A percentile compares a stretch with the other conserved stretches of the same genome.
These are phyloP conservation scores for Gnomoniopsis sp. DNA, from an alignment of 2,329 filamentous ascomycete species.

Conservation along the genomic window DNA sequence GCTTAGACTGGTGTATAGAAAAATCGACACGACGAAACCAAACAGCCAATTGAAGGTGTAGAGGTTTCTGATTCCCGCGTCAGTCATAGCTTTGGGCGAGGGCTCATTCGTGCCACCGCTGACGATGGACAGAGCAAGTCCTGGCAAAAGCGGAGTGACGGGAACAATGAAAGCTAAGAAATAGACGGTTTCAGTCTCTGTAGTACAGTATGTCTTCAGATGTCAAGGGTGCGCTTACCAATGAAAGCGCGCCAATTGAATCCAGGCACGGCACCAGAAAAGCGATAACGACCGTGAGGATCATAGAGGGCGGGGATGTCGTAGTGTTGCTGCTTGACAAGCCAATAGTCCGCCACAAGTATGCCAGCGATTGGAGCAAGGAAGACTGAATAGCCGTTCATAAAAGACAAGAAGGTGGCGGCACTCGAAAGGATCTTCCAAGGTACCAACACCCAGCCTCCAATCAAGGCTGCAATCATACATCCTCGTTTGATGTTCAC, in stretches of 20 bases:
- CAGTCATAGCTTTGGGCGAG: constrained; percentile 16
- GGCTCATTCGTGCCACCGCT: neutral
- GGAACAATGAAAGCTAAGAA: constrained; percentile 23
- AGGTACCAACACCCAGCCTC: constrained; percentile 49
- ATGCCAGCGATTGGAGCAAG: constrained; percentile 36
- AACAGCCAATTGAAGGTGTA: constrained; percentile 30
- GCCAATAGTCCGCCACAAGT: constrained; percentile 31
- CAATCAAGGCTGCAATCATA: constrained; percentile 52
- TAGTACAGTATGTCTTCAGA: neutral
- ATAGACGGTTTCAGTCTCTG: neutral
- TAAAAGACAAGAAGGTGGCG: constrained; percentile 43
- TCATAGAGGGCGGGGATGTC: constrained; percentile 41
- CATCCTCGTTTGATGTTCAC: constrained; percentile 56
- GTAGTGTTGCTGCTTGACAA: constrained; percentile 28
- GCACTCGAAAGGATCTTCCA: constrained; percentile 53
- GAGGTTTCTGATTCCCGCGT: constrained; percentile 23
- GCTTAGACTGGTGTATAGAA: constrained; percentile 53
- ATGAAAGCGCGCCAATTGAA: constrained; percentile 31
- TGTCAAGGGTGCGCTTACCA: neutral
- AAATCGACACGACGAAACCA: constrained; percentile 37
- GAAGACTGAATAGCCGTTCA: constrained; percentile 40
- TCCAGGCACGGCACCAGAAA: constrained; percentile 21
- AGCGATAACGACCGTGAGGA: constrained; percentile 37
- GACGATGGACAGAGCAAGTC: constrained; percentile 14
- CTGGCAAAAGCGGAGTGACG: constrained; percentile 24